A percentile compares a stretch with the other conserved stretches of the same genome.
These are phyloP conservation scores for Coemansia sp. DNA, from an alignment of 192 early-diverging fungal genomes.

Conservation along the genomic window DNA sequence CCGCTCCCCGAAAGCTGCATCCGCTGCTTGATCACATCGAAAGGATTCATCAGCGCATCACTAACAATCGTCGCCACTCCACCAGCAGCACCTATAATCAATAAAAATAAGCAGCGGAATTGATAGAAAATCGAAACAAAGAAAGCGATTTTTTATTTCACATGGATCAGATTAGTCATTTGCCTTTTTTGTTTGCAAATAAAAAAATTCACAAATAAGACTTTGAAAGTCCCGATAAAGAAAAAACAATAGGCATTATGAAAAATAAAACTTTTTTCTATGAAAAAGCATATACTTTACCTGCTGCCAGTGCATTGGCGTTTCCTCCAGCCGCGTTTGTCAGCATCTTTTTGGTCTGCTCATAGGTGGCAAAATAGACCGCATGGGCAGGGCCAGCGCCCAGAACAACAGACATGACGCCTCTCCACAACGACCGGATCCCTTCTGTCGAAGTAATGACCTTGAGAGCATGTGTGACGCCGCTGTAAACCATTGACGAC, in stretches of 20 bases:
- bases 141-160: background rate
- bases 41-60: conserved; percentile 95
- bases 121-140: background rate
- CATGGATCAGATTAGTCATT: background rate
- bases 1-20: conserved; percentile 84
- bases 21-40: conserved; percentile 96
- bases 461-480: conserved; percentile 67
- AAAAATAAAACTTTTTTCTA: no score
- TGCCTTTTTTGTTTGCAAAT: background rate
- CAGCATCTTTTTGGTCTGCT: conserved; percentile 81
- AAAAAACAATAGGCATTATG: background rate
- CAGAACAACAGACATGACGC: conserved; percentile 87
- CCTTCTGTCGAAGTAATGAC: conserved; percentile 77
- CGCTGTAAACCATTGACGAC: conserved; percentile 69
- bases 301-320: conserved; percentile 62
- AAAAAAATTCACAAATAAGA: no score
- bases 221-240: background rate
- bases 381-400: conserved; percentile 96
- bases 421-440: conserved; percentile 82
- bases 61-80: conserved; percentile 83
- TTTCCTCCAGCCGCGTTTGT: conserved; percentile 50
- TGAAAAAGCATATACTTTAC: conserved; percentile 28
- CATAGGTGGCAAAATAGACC: conserved; percentile 93
- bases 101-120: background rate
- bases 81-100: conserved; percentile 70